Percentiles rank a stretch among this genome's conserved stretches.
These are phyloP conservation scores for Daldinia concentrica DNA, from an alignment of 495 filamentous ascomycete species.

Conservation along the genomic window DNA sequence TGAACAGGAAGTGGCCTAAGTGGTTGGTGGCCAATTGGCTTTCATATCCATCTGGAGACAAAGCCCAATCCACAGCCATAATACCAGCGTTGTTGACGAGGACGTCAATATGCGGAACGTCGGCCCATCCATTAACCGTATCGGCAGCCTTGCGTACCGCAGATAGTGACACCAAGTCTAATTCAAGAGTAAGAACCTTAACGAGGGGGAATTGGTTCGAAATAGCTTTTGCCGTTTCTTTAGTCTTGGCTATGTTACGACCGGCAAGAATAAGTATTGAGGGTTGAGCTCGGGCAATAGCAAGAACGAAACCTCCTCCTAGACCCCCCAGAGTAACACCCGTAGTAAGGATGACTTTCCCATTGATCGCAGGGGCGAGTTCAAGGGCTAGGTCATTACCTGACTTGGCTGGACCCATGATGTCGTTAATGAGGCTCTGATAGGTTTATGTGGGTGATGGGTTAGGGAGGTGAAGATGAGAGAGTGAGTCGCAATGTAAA, in stretches of 20 bases:
- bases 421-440: too few species aligned
- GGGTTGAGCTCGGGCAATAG: constrained; percentile 54
- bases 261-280: constrained; percentile 58
- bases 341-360: constrained; percentile 56
- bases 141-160: constrained; percentile 56
- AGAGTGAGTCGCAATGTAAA: too few species aligned
- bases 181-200: constrained; percentile 42
- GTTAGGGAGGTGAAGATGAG: too few species aligned
- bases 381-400: too few species aligned
- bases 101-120: constrained; percentile 61
- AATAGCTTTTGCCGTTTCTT: constrained; percentile 48
- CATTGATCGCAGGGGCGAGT: neutral
- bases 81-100: constrained; percentile 78
- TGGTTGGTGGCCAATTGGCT: constrained; percentile 77
- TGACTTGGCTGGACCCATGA: too few species aligned
- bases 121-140: constrained; percentile 44
- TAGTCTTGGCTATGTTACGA: constrained; percentile 51
- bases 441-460: too few species aligned
- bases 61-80: constrained; percentile 60
- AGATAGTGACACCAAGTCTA: constrained; percentile 58
- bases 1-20: constrained; percentile 73
- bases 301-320: constrained; percentile 52
- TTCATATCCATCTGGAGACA: constrained; percentile 71
- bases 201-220: constrained; percentile 29
- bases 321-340: constrained; percentile 56